A percentile compares a stretch with the other conserved stretches of the same genome.
Conservation (phyloP, 306 rosid genomes). For the Morella rubra region DNA sequence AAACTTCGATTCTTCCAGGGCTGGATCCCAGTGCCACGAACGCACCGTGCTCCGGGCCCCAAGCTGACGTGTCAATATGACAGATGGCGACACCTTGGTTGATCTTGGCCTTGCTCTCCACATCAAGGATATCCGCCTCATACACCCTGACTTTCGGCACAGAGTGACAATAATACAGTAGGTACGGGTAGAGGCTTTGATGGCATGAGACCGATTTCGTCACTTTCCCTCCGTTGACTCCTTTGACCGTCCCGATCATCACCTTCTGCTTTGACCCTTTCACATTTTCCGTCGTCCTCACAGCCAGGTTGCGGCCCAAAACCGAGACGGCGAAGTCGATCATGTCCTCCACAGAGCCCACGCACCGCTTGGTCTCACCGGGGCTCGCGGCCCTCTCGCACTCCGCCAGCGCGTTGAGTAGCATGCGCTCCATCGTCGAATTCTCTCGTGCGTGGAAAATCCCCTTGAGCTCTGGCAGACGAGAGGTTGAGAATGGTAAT, state of each 20-base stretch:
- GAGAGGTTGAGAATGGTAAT: conserved; percentile 52
- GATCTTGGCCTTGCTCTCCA: conserved; percentile 28
- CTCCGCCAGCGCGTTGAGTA: conserved; percentile 40
- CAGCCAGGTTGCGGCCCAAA: conserved; percentile 46
- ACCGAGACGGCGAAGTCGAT: conserved; percentile 57
- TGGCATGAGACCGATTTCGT: conserved; percentile 82
- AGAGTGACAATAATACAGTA: conserved; percentile 83
- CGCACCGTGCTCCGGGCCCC: conserved; percentile 75
- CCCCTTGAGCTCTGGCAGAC: conserved; percentile 29
- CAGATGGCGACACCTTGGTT: conserved; percentile 76
- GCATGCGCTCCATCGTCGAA: conserved; percentile 49
- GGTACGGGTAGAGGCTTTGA: conserved; percentile 80
- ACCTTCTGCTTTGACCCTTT: conserved; percentile 51
- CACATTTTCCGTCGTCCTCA: conserved; percentile 47
- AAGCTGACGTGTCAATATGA: conserved; percentile 75
- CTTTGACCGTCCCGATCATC: conserved; percentile 54
- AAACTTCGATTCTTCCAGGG: conserved; percentile 58
- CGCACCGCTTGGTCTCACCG: conserved; percentile 77
- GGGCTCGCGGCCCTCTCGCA: conserved; percentile 66
- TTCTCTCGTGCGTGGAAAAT: conserved; percentile 48
- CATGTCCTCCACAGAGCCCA: conserved; percentile 73
- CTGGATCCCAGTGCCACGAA: conserved; percentile 55
- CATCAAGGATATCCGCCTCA: conserved; percentile 60
- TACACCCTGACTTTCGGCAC: conserved; percentile 76
- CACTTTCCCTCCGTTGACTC: conserved; percentile 61